Evolutionary conservation across 495 filamentous ascomycete species (phyloP), one percentile per base, ranked within the genome.

Genomic region (Hypoxylon subgilvum): DNA sequence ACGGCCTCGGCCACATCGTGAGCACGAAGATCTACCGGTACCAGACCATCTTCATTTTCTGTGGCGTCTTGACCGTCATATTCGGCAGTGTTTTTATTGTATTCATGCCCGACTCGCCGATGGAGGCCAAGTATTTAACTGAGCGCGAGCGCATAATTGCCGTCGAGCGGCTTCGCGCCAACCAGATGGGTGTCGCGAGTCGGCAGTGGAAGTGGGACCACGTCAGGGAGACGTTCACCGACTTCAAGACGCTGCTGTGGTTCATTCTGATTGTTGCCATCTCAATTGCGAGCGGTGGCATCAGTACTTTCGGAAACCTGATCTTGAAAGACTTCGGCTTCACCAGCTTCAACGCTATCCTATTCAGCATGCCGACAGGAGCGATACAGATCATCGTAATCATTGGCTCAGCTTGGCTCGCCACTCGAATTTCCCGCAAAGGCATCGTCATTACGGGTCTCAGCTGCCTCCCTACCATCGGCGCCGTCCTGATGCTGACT

Each of bases 231-330:
- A 80, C 82, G 12, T 73, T 81, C 21, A 63, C 81, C 14, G 86
- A 89, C 60, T 46, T 83, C 8, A 89, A 89, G 72, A 86, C 86
- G 1, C 85, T 83, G 78, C 70, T 84, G 21, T 88, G 86, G 85
- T 87, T 88, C 61, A 68, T 79, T 2, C 66, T 86, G 54, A 81
- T 88, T 58, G 59, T 76, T 22, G 69, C 73, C 2, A 76, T 76
- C 16, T 78, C 74, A 12, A 71, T 76, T 35, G 39, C 61, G 3
- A 68, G 55, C 45, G 84, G 84, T 1, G 84, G 85, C 8, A 85
- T 87, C 35, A 74, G 79, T 6, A 84, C 83, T 0, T 87, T 86
- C 58, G 85, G 85, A 1, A 82, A 80, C n/a, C 74, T 88, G 32
- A 87, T 87, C 40, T 74, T 88, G 23, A 72, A 82, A 49, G 74